phyloP scores from a whole-genome alignment of 441 rosid genomes.

The Macaranga tanarius region DNA sequence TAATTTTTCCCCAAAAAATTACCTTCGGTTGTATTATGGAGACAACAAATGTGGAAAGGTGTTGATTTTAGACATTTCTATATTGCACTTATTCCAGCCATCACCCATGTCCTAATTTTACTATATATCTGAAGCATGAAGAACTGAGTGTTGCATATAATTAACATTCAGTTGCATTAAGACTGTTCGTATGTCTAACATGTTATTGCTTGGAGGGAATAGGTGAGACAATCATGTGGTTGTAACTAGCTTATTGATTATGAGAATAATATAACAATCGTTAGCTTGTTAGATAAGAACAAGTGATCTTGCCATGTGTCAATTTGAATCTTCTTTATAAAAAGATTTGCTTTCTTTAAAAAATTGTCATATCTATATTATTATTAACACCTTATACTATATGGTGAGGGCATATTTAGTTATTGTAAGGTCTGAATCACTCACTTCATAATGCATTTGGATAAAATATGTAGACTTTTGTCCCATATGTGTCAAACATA shows the following conservation, averaged over 20 bases:
- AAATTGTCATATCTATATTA: neutral
- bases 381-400: neutral
- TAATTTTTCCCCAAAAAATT: too few species aligned
- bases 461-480: neutral
- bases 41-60: neutral
- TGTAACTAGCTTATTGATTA: neutral
- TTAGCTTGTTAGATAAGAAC: neutral
- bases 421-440: neutral
- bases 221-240: neutral
- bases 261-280: neutral
- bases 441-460: neutral
- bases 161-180: neutral
- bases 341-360: neutral
- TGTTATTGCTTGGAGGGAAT: neutral
- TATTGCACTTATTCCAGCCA: neutral
- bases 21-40: neutral
- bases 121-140: neutral
- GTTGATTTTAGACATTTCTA: neutral
- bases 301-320: neutral
- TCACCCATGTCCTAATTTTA: neutral
- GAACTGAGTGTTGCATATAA: neutral
- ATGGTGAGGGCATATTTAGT: neutral
- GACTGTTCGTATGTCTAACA: neutral
- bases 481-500: neutral
- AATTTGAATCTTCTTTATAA: neutral